Evolutionary conservation across 192 early-diverging fungal species (phyloP).

Genomic region (Polychytrium aggregatum): DNA sequence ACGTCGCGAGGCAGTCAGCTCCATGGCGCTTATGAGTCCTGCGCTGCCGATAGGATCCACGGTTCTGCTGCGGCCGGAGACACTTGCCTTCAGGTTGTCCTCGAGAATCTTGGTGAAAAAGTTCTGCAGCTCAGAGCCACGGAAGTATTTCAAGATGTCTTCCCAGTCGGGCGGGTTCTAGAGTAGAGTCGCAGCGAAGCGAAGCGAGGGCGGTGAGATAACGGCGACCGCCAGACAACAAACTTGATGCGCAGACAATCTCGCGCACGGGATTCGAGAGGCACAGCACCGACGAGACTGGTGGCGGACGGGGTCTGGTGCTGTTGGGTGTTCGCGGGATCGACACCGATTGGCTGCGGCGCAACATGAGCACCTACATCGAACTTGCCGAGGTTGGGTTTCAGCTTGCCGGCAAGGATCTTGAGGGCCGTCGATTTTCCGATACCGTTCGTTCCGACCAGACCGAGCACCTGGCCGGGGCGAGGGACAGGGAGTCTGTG

Average conservation of each 20-base stretch:
- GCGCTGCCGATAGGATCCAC: too few relatives aligned
- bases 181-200: not conserved
- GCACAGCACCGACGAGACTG: not conserved
- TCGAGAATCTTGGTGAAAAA: constrained; percentile 97
- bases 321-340: not conserved
- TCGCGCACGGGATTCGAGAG: not conserved
- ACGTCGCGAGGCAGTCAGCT: too few relatives aligned
- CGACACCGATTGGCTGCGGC: not conserved
- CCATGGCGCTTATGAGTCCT: too few relatives aligned
- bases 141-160: constrained; percentile 91
- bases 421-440: constrained; percentile 87
- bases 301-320: not conserved
- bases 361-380: constrained; percentile 22
- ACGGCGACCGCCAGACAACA: too few relatives aligned
- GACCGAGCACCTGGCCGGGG: constrained; percentile 91
- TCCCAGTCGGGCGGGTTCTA: constrained; percentile 86
- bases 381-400: constrained; percentile 89
- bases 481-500: constrained; percentile 90
- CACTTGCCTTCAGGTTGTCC: constrained; percentile 87
- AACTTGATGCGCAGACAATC: too few relatives aligned
- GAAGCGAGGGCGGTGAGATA: too few relatives aligned
- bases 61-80: too few relatives aligned
- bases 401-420: constrained; percentile 83
- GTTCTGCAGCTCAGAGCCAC: constrained; percentile 95
- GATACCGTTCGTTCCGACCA: constrained; percentile 89